A percentile compares a stretch with the other conserved stretches of the same genome.
phyloP scores from a whole-genome alignment of 345 rosid genomes.

The Balakata baccata region DNA sequence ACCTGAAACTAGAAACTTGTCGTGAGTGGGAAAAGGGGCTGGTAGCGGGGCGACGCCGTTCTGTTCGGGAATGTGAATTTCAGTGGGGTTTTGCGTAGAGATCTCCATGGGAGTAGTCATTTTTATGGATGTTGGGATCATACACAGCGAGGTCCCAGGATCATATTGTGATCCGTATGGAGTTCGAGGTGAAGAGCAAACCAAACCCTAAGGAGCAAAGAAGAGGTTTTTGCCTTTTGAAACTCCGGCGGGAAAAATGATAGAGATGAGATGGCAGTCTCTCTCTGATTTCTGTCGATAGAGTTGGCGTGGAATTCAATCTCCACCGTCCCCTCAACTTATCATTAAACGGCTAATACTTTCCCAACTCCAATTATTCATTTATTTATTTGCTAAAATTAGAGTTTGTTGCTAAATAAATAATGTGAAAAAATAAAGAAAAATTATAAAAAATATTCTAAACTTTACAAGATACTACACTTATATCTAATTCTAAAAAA shows the following conservation, averaged over 20 bases:
- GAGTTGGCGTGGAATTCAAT: not conserved
- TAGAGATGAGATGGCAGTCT: too few species aligned
- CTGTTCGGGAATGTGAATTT: not conserved
- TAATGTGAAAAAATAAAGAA: too few species aligned
- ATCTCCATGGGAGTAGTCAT: conserved; percentile 24
- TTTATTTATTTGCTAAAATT: too few species aligned
- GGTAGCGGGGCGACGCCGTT: conserved; percentile 13
- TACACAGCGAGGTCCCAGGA: not conserved
- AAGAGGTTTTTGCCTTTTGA: not conserved
- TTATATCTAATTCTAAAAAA: too few species aligned
- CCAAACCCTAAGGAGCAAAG: not conserved
- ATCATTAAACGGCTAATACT: too few species aligned
- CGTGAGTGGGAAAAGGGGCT: conserved; percentile 33
- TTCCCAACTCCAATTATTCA: too few species aligned
- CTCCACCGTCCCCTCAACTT: not conserved
- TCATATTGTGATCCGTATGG: too few species aligned
- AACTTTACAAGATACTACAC: too few species aligned
- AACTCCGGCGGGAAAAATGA: conserved; percentile 17
- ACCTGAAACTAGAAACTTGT: conserved; percentile 74
- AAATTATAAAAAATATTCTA: too few species aligned
- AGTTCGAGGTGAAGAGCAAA: not conserved
- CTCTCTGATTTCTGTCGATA: not conserved
- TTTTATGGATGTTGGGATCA: not conserved
- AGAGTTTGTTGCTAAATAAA: too few species aligned
- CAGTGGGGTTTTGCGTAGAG: not conserved